Evolutionary conservation across 805 yeast species (phyloP).

Genomic region (Saccharomycopsis fermentans): DNA sequence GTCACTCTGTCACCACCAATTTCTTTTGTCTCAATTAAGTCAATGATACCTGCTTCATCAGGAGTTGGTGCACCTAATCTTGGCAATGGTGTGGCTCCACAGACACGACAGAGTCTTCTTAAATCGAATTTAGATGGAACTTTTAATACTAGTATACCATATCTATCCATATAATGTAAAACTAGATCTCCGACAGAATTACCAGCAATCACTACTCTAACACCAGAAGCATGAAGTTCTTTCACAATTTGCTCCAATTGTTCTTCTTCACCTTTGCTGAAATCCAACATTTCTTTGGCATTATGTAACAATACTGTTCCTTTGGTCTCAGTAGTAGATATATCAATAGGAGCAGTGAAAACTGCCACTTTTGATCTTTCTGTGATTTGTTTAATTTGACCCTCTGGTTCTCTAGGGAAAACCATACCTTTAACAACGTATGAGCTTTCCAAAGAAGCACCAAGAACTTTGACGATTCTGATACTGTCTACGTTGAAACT

Average conservation of each 20-base stretch:
- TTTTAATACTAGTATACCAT: slow-evolving; percentile 72
- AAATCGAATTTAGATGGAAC: slow-evolving; percentile 92
- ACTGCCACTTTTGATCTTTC: slow-evolving; percentile 77
- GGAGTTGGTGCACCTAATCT: slow-evolving; percentile 92
- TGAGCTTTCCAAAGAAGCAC: slow-evolving; percentile 63
- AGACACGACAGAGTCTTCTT: slow-evolving; percentile 88
- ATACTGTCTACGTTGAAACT: slow-evolving; percentile 83
- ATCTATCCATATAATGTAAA: slow-evolving; percentile 82
- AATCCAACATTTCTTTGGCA: slow-evolving; percentile 94
- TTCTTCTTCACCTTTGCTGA: slow-evolving; percentile 91
- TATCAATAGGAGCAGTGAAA: slow-evolving; percentile 88
- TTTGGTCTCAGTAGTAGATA: slow-evolving; percentile 93
- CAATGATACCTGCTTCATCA: slow-evolving; percentile 85
- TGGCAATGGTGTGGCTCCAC: slow-evolving; percentile 95
- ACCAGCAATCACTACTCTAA: slow-evolving; percentile 87
- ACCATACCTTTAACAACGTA: slow-evolving; percentile 95
- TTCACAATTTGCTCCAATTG: slow-evolving; percentile 80
- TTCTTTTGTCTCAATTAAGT: slow-evolving; percentile 81
- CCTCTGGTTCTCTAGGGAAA: slow-evolving; percentile 96
- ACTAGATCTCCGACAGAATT: slow-evolving; percentile 89
- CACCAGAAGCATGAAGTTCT: slow-evolving; percentile 76
- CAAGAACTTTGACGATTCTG: slow-evolving; percentile 96
- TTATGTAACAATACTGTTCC: slow-evolving; percentile 94
- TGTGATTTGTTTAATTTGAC: slow-evolving; percentile 57
- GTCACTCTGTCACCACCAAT: slow-evolving; percentile 98